Conservation (phyloP, 305 asterid genomes). For the Solanum hybrid region DNA sequence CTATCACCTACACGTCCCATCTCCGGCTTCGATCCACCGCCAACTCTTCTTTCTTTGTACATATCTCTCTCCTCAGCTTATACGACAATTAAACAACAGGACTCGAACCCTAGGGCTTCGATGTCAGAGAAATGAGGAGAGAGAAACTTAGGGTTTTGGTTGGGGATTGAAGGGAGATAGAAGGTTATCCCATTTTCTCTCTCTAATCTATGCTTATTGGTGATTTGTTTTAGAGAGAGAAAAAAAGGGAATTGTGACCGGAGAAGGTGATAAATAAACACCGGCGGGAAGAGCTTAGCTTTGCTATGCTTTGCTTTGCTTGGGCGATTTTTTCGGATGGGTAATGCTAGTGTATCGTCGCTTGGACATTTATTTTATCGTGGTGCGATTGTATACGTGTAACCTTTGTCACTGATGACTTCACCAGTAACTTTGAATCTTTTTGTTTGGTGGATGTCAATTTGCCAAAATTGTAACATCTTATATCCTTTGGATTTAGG, state of each 20-base stretch:
- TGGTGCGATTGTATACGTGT: background rate
- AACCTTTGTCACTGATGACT: background rate
- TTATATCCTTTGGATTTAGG: background rate
- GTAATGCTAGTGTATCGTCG: background rate
- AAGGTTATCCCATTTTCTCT: slow-evolving; percentile 30
- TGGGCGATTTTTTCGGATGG: background rate
- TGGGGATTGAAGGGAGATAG: background rate
- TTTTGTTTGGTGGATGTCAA: background rate
- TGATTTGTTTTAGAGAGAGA: background rate
- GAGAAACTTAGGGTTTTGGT: background rate
- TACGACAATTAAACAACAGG: background rate
- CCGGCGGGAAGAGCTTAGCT: slow-evolving; percentile 19
- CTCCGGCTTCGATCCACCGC: slow-evolving; percentile 11
- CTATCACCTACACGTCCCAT: slow-evolving; percentile 8
- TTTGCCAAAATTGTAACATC: background rate
- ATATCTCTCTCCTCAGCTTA: slow-evolving; percentile 5
- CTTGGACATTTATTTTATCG: background rate
- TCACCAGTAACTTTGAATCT: background rate
- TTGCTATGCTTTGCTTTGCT: background rate
- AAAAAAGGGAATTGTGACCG: background rate
- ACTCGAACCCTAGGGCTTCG: background rate
- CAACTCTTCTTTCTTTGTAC: slow-evolving; percentile 6
- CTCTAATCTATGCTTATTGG: slow-evolving; percentile 1
- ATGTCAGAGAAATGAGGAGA: background rate
- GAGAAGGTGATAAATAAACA: background rate